phyloP scores from a whole-genome alignment of 2,329 filamentous ascomycete species.

The Bimuria novae-zelandiae region DNA sequence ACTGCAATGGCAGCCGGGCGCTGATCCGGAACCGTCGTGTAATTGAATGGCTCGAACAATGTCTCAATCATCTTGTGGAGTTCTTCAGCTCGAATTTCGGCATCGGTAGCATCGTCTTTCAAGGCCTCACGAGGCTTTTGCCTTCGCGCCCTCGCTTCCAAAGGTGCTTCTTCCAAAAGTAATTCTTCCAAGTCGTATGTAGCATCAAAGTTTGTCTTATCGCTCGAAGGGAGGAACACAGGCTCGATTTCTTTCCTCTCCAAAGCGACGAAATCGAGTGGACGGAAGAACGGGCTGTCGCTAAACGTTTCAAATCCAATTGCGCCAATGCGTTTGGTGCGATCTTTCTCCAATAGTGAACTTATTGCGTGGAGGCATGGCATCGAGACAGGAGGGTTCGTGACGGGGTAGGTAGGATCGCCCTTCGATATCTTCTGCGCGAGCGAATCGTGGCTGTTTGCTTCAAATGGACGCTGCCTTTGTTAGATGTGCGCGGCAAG shows the following conservation, averaged over 20 bases:
- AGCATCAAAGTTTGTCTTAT: constrained; percentile 99
- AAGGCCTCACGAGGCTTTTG: constrained; percentile 92
- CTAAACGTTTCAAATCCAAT: constrained; percentile 82
- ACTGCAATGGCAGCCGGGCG: constrained; percentile 51
- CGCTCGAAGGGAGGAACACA: constrained; percentile 88
- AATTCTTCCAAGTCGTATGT: constrained; percentile 97
- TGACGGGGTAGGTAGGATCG: constrained; percentile 87
- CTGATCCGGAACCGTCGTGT: constrained; percentile 80
- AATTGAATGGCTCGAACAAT: constrained; percentile 94
- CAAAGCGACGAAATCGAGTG: constrained; percentile 81
- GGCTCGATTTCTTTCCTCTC: constrained; percentile 88
- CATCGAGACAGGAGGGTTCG: constrained; percentile 85
- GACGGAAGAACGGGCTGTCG: constrained; percentile 85
- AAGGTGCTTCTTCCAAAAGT: constrained; percentile 87
- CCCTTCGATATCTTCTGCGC: constrained; percentile 80
- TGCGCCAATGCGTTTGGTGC: constrained; percentile 79
- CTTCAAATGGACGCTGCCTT: constrained; percentile 84
- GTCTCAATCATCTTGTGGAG: constrained; percentile 92
- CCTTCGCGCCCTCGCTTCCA: constrained; percentile 88
- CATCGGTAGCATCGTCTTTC: constrained; percentile 91
- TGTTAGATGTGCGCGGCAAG: constrained; percentile 4
- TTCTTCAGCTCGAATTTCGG: constrained; percentile 93
- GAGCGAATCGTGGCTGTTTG: constrained; percentile 79
- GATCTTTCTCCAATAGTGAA: constrained; percentile 79
- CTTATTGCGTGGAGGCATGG: constrained; percentile 88